A percentile compares a stretch with the other conserved stretches of the same genome.
Evolutionary conservation across 768 basidiomycete species (phyloP).

Genomic region (Pisolithus marmoratus): DNA sequence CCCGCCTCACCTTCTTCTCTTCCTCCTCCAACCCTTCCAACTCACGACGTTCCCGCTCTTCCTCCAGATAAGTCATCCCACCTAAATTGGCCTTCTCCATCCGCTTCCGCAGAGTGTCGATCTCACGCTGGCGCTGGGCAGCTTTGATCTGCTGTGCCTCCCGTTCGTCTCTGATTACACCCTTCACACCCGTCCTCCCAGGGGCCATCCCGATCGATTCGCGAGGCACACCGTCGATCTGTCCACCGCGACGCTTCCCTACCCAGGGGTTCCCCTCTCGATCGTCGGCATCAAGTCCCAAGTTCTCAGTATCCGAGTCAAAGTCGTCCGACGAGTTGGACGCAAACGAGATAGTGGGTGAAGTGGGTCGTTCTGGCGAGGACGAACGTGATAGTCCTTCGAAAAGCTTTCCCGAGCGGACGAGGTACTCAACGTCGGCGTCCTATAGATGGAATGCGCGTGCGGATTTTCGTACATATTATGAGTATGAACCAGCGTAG

Average conservation of each 20-base stretch:
- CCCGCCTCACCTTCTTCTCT: too few relatives aligned
- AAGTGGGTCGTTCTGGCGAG: slow-evolving; percentile 44
- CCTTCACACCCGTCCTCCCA: slow-evolving; percentile 83
- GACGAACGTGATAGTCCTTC: slow-evolving; percentile 40
- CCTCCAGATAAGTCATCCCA: slow-evolving; percentile 72
- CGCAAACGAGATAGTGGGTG: slow-evolving; percentile 33
- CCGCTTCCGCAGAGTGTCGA: slow-evolving; percentile 44
- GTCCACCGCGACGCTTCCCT: slow-evolving; percentile 20
- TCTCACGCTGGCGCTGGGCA: slow-evolving; percentile 46
- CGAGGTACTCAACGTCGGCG: slow-evolving; percentile 29
- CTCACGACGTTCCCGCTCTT: slow-evolving; percentile 52
- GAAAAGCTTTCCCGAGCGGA: too few relatives aligned
- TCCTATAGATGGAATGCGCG: slow-evolving; percentile 14
- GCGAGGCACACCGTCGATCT: neutral
- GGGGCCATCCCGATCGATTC: slow-evolving; percentile 7
- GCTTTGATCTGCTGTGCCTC: slow-evolving; percentile 58
- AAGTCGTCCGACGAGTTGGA: slow-evolving; percentile 14
- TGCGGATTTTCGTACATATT: too few relatives aligned
- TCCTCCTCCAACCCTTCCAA: slow-evolving; percentile 37
- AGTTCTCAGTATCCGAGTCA: slow-evolving; percentile 42
- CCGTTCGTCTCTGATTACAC: slow-evolving; percentile 75
- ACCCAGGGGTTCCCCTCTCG: slow-evolving; percentile 40
- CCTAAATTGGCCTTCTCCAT: slow-evolving; percentile 65
- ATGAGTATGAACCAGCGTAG: too few relatives aligned
- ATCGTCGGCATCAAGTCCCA: slow-evolving; percentile 25